A percentile compares a stretch with the other conserved stretches of the same genome.
Evolutionary conservation across 495 filamentous ascomycete genomes (phyloP).

Genomic region (Aspergillus sparsus): DNA sequence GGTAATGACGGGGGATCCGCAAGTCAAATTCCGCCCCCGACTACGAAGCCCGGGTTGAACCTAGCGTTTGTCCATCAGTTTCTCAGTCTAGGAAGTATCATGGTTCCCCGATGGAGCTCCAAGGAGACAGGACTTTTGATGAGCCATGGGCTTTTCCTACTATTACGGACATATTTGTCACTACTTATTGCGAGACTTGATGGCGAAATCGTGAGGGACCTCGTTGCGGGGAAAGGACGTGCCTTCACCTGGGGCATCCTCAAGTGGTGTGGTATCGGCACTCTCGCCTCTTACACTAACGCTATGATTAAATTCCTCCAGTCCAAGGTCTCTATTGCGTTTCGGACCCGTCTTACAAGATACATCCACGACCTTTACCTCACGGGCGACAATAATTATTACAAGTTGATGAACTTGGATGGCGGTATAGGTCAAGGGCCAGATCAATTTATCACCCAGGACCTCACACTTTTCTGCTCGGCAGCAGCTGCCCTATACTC

Average conservation of each 20-base stretch:
- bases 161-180: constrained; percentile 91
- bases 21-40: constrained; percentile 74
- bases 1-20: constrained; percentile 64
- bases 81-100: constrained; percentile 90
- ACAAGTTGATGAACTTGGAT: constrained; percentile 92
- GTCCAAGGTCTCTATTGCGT: constrained; percentile 96
- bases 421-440: constrained; percentile 88
- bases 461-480: constrained; percentile 91
- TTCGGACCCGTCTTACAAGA: constrained; percentile 90
- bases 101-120: constrained; percentile 92
- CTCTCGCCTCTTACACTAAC: constrained; percentile 86
- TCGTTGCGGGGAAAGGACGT: constrained; percentile 90
- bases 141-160: constrained; percentile 66
- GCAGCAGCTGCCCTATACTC: constrained; percentile 93
- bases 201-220: constrained; percentile 92
- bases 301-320: constrained; percentile 98
- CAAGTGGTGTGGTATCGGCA: constrained; percentile 76
- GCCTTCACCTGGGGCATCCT: constrained; percentile 85
- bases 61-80: constrained; percentile 98
- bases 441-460: constrained; percentile 98
- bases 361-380: constrained; percentile 99
- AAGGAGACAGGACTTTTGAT: constrained; percentile 91
- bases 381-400: constrained; percentile 91
- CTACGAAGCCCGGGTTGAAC: constrained; percentile 90
- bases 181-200: constrained; percentile 90